Conservation (phyloP, 1,284 basidiomycete species). For the Ceratorhiza oryzae-sativae region DNA sequence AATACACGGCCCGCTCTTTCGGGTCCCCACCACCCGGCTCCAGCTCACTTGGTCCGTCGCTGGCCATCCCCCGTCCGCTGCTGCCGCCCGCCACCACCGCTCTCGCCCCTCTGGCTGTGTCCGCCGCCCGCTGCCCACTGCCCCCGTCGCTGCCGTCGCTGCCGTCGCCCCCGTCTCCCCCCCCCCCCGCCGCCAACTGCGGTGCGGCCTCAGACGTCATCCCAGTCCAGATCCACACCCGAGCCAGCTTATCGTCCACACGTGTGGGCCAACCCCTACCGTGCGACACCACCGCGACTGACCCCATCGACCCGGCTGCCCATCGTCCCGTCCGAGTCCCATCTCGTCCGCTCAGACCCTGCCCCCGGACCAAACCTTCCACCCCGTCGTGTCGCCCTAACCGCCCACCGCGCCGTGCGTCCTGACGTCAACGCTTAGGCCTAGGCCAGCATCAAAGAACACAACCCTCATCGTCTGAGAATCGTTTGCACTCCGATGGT, state of each 20-base stretch:
- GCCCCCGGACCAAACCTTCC: slow-evolving; percentile 8
- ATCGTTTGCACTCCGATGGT: not conserved
- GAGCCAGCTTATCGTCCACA: slow-evolving; percentile 22
- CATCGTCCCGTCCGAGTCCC: slow-evolving; percentile 8
- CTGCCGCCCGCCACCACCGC: not conserved
- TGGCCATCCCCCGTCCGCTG: not conserved
- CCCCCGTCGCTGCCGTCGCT: not conserved
- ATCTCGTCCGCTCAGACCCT: slow-evolving; percentile 16
- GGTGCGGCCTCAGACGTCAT: slow-evolving; percentile 13
- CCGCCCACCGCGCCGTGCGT: too few species aligned
- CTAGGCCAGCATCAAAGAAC: slow-evolving; percentile 11
- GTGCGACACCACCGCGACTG: slow-evolving; percentile 10
- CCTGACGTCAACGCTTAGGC: slow-evolving; percentile 21
- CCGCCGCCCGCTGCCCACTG: not conserved
- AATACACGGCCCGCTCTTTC: not conserved
- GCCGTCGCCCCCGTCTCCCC: not conserved
- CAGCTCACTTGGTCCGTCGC: not conserved
- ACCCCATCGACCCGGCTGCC: slow-evolving; percentile 23
- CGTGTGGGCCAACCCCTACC: slow-evolving; percentile 22
- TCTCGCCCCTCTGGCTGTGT: not conserved
- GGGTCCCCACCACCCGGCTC: not conserved
- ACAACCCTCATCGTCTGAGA: not conserved
- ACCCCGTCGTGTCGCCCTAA: too few species aligned
- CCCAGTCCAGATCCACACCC: slow-evolving; percentile 17
- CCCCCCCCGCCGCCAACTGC: not conserved